Conservation (phyloP, 805 yeast species). For the Suhomyces canberraensis region DNA sequence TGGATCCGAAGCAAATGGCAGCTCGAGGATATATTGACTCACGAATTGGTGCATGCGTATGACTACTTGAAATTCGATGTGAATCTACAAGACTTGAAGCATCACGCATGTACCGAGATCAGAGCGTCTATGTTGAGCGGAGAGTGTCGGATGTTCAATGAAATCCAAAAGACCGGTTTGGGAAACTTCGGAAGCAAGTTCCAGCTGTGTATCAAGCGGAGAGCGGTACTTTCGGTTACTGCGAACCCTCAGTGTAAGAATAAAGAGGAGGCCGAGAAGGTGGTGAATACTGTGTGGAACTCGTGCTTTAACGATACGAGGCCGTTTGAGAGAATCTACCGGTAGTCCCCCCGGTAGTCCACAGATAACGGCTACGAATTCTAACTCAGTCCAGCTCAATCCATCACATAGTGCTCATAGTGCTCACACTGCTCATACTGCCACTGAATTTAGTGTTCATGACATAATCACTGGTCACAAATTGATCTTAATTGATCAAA, state of each 20-base stretch:
- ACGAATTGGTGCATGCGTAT: conserved; percentile 90
- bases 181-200: conserved; percentile 71
- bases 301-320: conserved; percentile 93
- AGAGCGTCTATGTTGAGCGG: conserved; percentile 92
- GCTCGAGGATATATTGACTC: conserved; percentile 86
- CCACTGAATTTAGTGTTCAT: no score
- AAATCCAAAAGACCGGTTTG: conserved; percentile 57
- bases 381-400: no score
- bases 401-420: no score
- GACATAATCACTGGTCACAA: no score
- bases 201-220: conserved; percentile 84
- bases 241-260: conserved; percentile 82
- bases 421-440: no score
- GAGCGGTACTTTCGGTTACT: conserved; percentile 80
- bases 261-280: conserved; percentile 69
- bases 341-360: conserved; percentile 43
- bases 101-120: conserved; percentile 96
- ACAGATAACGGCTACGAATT: no score
- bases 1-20: conserved; percentile 71
- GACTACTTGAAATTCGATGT: conserved; percentile 87
- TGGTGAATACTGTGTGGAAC: conserved; percentile 85
- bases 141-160: conserved; percentile 88
- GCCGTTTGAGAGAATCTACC: conserved; percentile 90
- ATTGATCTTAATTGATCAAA: no score
- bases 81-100: conserved; percentile 79